Percentiles rank a stretch among this genome's conserved stretches.
Evolutionary conservation across 768 basidiomycete species (phyloP).

Genomic region (Mycena rebaudengoi): DNA sequence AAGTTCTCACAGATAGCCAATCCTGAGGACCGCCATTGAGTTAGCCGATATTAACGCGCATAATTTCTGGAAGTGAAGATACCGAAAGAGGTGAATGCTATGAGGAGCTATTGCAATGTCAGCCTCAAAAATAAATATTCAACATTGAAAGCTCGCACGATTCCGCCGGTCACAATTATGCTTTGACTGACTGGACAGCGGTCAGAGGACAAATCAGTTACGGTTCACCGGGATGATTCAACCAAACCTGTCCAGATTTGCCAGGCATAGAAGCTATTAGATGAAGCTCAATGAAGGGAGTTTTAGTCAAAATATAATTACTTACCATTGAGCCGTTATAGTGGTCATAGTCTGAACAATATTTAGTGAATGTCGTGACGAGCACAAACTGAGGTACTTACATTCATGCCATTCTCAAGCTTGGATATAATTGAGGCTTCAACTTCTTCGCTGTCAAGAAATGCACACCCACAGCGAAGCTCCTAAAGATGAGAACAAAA

Average conservation of each 20-base stretch:
- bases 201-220: neutral
- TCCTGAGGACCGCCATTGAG: neutral
- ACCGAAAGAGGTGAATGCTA: neutral
- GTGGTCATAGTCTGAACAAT: constrained; percentile 5
- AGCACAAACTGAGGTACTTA: neutral
- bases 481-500: neutral
- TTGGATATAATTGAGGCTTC: neutral
- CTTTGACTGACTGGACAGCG: constrained; percentile 4
- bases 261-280: constrained; percentile 14
- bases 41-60: neutral
- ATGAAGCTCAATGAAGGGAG: neutral
- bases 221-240: neutral
- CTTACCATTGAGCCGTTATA: constrained; percentile 14
- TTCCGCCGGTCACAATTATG: neutral
- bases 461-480: constrained; percentile 19
- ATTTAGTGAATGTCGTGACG: neutral
- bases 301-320: neutral
- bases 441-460: neutral
- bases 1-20: neutral
- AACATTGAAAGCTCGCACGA: neutral
- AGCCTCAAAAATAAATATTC: neutral
- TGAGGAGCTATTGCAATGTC: neutral
- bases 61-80: neutral
- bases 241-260: constrained; percentile 13
- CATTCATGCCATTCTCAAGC: constrained; percentile 18